Conservation (phyloP, 805 yeast species). For the Nakazawaea ernobii region DNA sequence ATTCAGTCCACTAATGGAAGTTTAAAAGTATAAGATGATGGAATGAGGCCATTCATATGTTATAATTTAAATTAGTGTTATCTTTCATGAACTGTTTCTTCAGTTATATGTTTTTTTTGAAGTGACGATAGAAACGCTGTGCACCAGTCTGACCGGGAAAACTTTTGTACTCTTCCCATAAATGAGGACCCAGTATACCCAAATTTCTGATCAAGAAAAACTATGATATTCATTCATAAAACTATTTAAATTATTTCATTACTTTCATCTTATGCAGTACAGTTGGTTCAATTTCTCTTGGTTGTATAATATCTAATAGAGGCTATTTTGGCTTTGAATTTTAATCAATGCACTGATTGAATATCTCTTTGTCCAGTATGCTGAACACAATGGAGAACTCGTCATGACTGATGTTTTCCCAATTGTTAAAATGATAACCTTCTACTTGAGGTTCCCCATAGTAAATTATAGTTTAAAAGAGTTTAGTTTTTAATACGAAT, state of each 20-base stretch:
- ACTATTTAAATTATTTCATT: not conserved
- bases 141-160: constrained; percentile 13
- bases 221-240: not conserved
- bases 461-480: too few relatives aligned
- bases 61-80: not conserved
- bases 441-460: too few relatives aligned
- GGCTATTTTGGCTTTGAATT: too few relatives aligned
- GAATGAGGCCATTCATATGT: constrained; percentile 6
- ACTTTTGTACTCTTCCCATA: constrained; percentile 9
- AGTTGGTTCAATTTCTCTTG: too few relatives aligned
- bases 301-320: too few relatives aligned
- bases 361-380: too few relatives aligned
- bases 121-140: constrained; percentile 13
- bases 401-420: too few relatives aligned
- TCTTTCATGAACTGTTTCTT: too few relatives aligned
- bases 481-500: too few relatives aligned
- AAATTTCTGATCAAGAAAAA: constrained; percentile 11
- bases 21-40: not conserved
- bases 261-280: not conserved
- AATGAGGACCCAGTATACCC: constrained; percentile 14
- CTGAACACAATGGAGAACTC: too few relatives aligned
- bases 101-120: not conserved
- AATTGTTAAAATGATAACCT: too few relatives aligned
- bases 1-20: constrained; percentile 15
- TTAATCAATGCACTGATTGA: too few relatives aligned